Conservation (phyloP, 2,329 filamentous ascomycete genomes). For the Triangularia verruculosa region DNA sequence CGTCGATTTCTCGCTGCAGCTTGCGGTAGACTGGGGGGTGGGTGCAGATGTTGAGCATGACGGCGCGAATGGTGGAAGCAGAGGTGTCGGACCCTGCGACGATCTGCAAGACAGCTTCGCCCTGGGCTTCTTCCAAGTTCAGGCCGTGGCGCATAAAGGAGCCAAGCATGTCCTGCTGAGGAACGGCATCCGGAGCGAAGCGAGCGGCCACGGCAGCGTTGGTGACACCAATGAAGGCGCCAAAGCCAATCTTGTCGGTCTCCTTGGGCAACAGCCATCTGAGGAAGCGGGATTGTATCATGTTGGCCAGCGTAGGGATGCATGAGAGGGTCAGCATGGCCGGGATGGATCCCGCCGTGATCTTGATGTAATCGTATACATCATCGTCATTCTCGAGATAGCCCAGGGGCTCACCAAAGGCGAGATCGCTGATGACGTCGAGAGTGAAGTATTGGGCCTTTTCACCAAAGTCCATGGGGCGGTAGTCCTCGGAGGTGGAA, state of each 20-base stretch:
- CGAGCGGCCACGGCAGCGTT: constrained; percentile 27
- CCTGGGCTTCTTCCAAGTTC: constrained; percentile 21
- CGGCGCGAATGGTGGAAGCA: constrained; percentile 46
- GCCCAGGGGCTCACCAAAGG: constrained; percentile 50
- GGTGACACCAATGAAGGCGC: constrained; percentile 36
- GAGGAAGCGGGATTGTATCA: constrained; percentile 42
- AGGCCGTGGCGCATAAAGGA: constrained; percentile 40
- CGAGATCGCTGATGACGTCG: constrained; percentile 54
- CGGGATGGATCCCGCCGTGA: constrained; percentile 28
- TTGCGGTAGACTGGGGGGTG: constrained; percentile 36
- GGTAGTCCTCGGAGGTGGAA: constrained; percentile 33
- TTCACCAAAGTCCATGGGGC: constrained; percentile 46
- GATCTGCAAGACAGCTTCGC: constrained; percentile 22
- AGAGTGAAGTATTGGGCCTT: constrained; percentile 54
- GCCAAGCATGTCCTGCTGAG: constrained; percentile 39
- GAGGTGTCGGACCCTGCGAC: constrained; percentile 54
- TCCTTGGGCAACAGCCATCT: constrained; percentile 41
- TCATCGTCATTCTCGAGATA: constrained; percentile 48
- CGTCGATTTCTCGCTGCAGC: constrained; percentile 26
- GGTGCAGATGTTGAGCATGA: constrained; percentile 46
- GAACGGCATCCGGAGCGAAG: constrained; percentile 22
- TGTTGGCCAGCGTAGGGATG: constrained; percentile 40
- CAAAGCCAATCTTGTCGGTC: constrained; percentile 39
- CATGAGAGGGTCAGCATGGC: constrained; percentile 43
- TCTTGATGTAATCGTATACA: constrained; percentile 44